phyloP scores from a whole-genome alignment of 192 early-diverging fungal species.

The Entomortierella lignicola region DNA sequence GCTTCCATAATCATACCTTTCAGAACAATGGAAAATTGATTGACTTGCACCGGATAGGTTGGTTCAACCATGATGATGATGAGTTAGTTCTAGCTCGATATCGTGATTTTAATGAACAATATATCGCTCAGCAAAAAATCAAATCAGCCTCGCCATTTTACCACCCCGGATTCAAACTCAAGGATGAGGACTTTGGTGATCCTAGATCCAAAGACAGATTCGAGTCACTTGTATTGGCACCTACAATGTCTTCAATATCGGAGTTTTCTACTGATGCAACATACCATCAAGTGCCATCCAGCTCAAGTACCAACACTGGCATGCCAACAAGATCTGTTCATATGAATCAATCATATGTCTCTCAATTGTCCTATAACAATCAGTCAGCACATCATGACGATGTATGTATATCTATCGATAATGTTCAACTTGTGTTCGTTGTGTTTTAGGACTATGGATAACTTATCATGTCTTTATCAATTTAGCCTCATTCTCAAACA shows the following conservation, averaged over 20 bases:
- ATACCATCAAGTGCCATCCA: conserved; percentile 35
- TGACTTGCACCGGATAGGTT: conserved; percentile 69
- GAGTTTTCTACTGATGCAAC: conserved; percentile 35
- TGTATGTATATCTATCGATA: conserved; percentile 5
- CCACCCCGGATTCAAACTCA: conserved; percentile 26
- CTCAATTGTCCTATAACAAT: conserved; percentile 21
- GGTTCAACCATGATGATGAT: conserved; percentile 74
- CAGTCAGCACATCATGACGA: conserved; percentile 31
- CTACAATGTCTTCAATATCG: conserved; percentile 3
- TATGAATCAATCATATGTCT: conserved; percentile 1
- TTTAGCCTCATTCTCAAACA: conserved; percentile 36
- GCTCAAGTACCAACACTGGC: conserved; percentile 8
- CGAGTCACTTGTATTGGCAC: conserved; percentile 14
- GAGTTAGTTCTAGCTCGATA: conserved; percentile 61
- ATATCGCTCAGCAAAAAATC: conserved; percentile 21
- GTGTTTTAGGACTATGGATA: too few species aligned
- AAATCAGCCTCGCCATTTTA: conserved; percentile 21
- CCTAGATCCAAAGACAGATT: conserved; percentile 12
- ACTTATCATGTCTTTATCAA: neutral
- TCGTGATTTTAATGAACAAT: conserved; percentile 58
- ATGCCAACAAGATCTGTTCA: conserved; percentile 3
- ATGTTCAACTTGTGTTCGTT: neutral
- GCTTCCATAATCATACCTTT: neutral
- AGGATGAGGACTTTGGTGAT: conserved; percentile 38
- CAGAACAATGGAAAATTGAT: conserved; percentile 68